Evolutionary conservation across 2,329 filamentous ascomycete species (phyloP).

Genomic region (Sporothrix protearum): DNA sequence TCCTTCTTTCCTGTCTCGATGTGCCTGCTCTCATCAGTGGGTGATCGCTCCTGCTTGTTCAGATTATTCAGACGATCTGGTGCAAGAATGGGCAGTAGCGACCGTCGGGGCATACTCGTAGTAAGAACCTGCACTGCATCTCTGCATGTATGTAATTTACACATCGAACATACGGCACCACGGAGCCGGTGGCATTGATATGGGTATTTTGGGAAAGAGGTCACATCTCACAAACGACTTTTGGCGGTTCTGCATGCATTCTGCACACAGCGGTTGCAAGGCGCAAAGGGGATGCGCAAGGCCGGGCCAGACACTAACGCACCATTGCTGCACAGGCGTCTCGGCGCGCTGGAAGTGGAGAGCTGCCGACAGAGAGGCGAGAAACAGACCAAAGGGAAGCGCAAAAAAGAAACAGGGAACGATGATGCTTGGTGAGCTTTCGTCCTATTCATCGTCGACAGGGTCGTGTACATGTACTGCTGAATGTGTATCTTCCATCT

Average conservation of each 20-base stretch:
- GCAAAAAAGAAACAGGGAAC: neutral
- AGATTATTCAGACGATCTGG: neutral
- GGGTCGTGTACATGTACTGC: neutral
- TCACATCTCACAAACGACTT: conserved; percentile 1
- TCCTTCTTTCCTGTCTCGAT: neutral
- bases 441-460: neutral
- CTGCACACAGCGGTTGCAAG: neutral
- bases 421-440: neutral
- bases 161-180: neutral
- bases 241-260: neutral
- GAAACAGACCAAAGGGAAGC: neutral
- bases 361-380: neutral
- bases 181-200: neutral
- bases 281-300: neutral
- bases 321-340: neutral
- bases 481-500: neutral
- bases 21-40: neutral
- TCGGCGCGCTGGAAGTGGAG: neutral
- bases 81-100: neutral
- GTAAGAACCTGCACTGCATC: neutral
- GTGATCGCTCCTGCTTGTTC: neutral
- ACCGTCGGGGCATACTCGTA: neutral
- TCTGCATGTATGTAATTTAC: too few relatives aligned
- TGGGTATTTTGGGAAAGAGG: neutral
- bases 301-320: conserved; percentile 1